Evolutionary conservation across 2,329 filamentous ascomycete species (phyloP), one percentile per base, ranked within the genome.

Genomic region (Aureobasidium zeae): DNA sequence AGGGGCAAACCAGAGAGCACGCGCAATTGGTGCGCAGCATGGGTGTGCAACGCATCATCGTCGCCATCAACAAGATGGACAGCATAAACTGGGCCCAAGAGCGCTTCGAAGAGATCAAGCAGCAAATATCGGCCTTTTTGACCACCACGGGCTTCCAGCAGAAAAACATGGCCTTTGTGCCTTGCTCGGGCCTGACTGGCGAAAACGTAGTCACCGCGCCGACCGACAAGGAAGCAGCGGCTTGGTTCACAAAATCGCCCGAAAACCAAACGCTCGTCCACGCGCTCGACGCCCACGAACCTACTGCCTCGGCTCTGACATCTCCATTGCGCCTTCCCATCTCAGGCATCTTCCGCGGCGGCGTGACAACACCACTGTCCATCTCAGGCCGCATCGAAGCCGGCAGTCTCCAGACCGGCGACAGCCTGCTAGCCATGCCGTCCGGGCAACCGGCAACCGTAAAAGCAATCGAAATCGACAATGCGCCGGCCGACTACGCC

Each of bases 31-130:
- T 94, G 4, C 77, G 89, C 48, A 95, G 88, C 54, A 83, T 96
- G 68, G 91, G 91, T 0, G 82, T 98, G 2, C 83, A 89, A 49
- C 76, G 82, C 19, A 72, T 98, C 12, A 81, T 98, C 30, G 83
- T 98, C 20, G 88, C 86, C 2, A 78, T 98, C 49, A 98, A 98
- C 67, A 98, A 98, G 63, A 81, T 98, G 55, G 91, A 98, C 60
- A 81, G 80, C 12, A 79, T 89, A 5, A 68, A 71, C 5, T 98
- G 93, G 93, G 84, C 81, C 2, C 70, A 85, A 60, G 79, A 79
- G 4, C 76, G 86, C 2, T 98, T 93, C 53, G 74, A 86, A 17
- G 83, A 94, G 55, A 95, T 98, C 45, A 74, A 77, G 31, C 77
- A 86, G 49, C 86, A 94, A 55, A 79, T 94, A 51, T 77, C 77